Evolutionary conservation across 2,329 filamentous ascomycete genomes (phyloP), one percentile per base, ranked within the genome.

Genomic region (Sporothrix sp.): DNA sequence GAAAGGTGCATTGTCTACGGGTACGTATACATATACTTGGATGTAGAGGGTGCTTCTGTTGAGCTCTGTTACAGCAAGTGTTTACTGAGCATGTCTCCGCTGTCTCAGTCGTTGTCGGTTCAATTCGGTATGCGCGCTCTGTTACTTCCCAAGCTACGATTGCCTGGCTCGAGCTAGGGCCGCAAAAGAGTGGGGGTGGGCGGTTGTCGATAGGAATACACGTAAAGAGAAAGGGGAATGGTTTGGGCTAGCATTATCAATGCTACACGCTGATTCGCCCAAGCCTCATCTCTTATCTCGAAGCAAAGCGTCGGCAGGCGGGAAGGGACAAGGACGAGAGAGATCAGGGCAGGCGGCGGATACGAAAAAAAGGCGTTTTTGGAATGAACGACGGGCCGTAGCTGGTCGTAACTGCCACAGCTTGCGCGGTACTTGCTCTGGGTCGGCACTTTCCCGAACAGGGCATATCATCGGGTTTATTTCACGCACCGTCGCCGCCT

Each of bases 261-360:
- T 33, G 48, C 11, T 33, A 18, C 3, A 21, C 36, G 45, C 23
- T 56, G 54, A 57, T 57, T 57, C 48, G 54, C 30, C 46, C 9
- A 45, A 14, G 39, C n/a, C 25, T 14, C 28, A 42, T 46, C 40
- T 50, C 39, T 56, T 54, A 56, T 56, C 40, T 33, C 48, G 33
- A 20, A 38, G 25, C 8, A 21, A 38, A 38, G 5, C 18, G 45
- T 23, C 11, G 44, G 16, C 7, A 28, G 16, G 27, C 25, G 25
- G 16, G 18, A 30, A 13, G 14, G 11, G 44, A 18, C 11, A 38
- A 16, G 28, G 42, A 25, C 33, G 35, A 30, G 13, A 18, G 20
- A 14, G 25, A 20, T 28, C 28, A 25, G 30, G 16, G 28, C 3
- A 7, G 14, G 23, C 25, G 8, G n/a, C 10, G 18, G 25, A 18